Conservation (phyloP, 106 monocot species). For the Vanilla planifolia region DNA sequence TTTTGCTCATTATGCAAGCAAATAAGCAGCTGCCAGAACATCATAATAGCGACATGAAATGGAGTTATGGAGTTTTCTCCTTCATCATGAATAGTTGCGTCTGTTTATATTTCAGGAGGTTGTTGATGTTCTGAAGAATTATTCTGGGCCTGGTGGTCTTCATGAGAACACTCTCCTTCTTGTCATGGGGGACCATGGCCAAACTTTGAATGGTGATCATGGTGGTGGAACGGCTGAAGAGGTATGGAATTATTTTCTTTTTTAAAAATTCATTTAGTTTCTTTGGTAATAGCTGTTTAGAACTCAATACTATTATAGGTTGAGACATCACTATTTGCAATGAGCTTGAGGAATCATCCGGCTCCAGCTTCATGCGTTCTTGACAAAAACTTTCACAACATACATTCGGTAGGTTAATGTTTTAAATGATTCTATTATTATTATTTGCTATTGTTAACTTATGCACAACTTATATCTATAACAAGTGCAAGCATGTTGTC, state of each 20-base stretch:
- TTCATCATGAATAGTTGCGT: neutral
- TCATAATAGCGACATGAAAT: too few species aligned
- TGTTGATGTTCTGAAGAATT: conserved; percentile 50
- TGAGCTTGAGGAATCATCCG: conserved; percentile 59
- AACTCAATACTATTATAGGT: conserved; percentile 38
- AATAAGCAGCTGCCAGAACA: too few species aligned
- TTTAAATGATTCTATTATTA: neutral
- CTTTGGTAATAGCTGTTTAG: conserved; percentile 2
- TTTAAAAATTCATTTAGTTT: conserved; percentile 6
- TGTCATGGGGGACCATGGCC: conserved; percentile 98
- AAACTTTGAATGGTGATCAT: conserved; percentile 96
- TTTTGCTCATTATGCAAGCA: too few species aligned
- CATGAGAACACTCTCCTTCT: conserved; percentile 87
- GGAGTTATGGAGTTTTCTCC: too few species aligned
- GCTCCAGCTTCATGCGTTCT: conserved; percentile 44
- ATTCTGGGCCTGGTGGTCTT: conserved; percentile 67
- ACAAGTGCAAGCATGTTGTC: too few species aligned
- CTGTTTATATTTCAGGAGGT: conserved; percentile 49
- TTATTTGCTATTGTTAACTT: too few species aligned
- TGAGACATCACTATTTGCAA: conserved; percentile 90
- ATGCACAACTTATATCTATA: too few species aligned
- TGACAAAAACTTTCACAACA: conserved; percentile 37
- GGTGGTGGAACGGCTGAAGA: conserved; percentile 97
- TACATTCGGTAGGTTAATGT: conserved; percentile 38
- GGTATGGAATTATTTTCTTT: conserved; percentile 21